Base-by-base conservation (phyloP, 208 protist species). In the Giardia duodenalis region DNA sequence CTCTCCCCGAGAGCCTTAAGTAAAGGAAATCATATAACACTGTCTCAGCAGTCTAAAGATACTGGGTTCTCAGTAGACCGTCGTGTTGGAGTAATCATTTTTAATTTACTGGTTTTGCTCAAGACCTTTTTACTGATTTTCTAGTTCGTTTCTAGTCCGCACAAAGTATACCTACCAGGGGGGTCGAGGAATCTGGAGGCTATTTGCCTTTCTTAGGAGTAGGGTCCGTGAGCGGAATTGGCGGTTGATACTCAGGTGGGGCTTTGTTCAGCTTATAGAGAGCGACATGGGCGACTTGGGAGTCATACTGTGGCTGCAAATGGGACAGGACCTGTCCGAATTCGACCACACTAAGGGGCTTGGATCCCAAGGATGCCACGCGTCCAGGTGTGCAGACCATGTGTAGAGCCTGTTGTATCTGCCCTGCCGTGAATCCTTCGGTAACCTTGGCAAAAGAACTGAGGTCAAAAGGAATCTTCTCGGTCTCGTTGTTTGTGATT, bases 371-470 rank as follows among this genome's bases (percentile, higher is more conserved):
- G 19, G 4, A 44, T 4, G 86, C 4, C 19, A 89, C 86, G 86
- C 86, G 86, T 42, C 4, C 86, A 4, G 22, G 22, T 4, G 22
- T 46, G 22, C 4, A 44, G 22, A 89, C 86, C 39, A 48, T 2
- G 1, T 3, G 1, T n/a, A 91, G 0, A 30, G 47, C 4, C 43
- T 47, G 88, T 30, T 67, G 2, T 0, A 91, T 91, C 44, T 91
- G 88, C 2, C 88, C 88, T 1, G 88, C 88, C 45, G 88, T 47
- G 46, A 43, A 91, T 1, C 88, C 88, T 2, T 91, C 44, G 4
- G 43, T 47, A 2, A 91, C 2, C 44, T 45, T 3, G 44, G 44
- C 88, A 2, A 91, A 45, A 30, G 43, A 4, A 1, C 22, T 47
- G 2, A 91, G 44, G 44, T 91, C 88, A 45, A 91, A 91, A 10